These are phyloP conservation scores for Chrysopogon serrulatus DNA, from an alignment of 176 grass and related monocot species.

Conservation along the genomic window DNA sequence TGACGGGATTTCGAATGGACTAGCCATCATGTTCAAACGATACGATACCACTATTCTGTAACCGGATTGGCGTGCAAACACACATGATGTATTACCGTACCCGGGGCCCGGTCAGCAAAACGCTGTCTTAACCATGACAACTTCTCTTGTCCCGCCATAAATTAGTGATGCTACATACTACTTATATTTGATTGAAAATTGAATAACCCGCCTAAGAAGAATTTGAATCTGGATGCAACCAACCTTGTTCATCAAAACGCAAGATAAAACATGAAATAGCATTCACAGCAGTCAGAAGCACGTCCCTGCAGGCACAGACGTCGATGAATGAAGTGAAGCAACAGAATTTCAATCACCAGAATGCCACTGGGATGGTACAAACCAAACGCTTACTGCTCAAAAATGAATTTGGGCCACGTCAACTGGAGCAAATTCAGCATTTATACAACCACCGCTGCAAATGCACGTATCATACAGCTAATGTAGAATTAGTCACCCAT, in stretches of 20 bases:
- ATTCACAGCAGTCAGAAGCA: too few relatives aligned
- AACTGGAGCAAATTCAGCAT: background rate
- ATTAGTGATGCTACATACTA: too few relatives aligned
- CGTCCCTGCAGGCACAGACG: background rate
- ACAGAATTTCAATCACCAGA: background rate
- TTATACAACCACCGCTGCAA: background rate
- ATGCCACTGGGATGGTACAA: background rate
- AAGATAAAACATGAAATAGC: background rate
- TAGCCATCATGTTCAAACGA: too few relatives aligned
- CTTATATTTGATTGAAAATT: background rate
- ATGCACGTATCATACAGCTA: background rate
- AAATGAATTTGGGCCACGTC: background rate
- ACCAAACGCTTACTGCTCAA: background rate
- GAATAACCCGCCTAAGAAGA: background rate
- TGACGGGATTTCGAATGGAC: too few relatives aligned
- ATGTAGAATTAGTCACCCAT: background rate
- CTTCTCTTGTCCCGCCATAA: too few relatives aligned
- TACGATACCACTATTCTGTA: too few relatives aligned
- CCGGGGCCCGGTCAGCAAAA: too few relatives aligned
- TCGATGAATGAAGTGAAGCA: background rate
- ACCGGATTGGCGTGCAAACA: too few relatives aligned
- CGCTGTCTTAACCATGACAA: too few relatives aligned
- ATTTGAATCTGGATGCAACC: background rate
- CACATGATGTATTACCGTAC: too few relatives aligned
- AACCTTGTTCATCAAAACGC: background rate